These are phyloP conservation scores for Tolypocladium nubicola DNA, from an alignment of 2,329 filamentous ascomycete genomes.

Conservation along the genomic window DNA sequence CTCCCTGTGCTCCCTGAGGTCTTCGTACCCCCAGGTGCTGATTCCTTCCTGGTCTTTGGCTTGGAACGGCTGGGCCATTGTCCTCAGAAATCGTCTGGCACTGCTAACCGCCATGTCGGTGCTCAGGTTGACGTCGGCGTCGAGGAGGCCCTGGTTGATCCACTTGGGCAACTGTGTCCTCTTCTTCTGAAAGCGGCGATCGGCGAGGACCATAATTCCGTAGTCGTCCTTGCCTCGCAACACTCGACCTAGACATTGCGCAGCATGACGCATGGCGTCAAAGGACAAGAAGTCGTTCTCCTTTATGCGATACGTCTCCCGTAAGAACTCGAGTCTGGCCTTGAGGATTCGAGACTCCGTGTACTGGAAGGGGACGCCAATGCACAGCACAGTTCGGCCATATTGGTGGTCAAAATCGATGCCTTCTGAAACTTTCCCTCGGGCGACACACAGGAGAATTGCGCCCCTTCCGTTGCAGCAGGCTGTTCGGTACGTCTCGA, in stretches of 20 bases:
- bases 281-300: slow-evolving; percentile 98
- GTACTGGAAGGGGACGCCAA: slow-evolving; percentile 97
- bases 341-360: slow-evolving; percentile 96
- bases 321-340: slow-evolving; percentile 87
- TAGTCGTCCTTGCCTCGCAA: slow-evolving; percentile 96
- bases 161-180: slow-evolving; percentile 84
- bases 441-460: slow-evolving; percentile 85
- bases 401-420: slow-evolving; percentile 99
- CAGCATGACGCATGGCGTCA: slow-evolving; percentile 98
- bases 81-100: slow-evolving; percentile 79
- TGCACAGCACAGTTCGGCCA: slow-evolving; percentile 87
- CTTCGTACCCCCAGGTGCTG: slow-evolving; percentile 78
- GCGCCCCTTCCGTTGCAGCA: slow-evolving; percentile 96
- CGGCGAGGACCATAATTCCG: slow-evolving; percentile 97
- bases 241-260: slow-evolving; percentile 90
- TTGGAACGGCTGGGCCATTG: slow-evolving; percentile 86
- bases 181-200: slow-evolving; percentile 89
- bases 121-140: slow-evolving; percentile 79
- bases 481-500: slow-evolving; percentile 94
- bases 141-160: slow-evolving; percentile 82
- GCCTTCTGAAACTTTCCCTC: slow-evolving; percentile 93
- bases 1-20: slow-evolving; percentile 68
- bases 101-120: slow-evolving; percentile 90
- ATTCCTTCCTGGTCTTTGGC: slow-evolving; percentile 80
- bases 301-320: slow-evolving; percentile 91